These are phyloP conservation scores for Artemisia annua DNA, from an alignment of 129 eudicot genomes.

Conservation along the genomic window DNA sequence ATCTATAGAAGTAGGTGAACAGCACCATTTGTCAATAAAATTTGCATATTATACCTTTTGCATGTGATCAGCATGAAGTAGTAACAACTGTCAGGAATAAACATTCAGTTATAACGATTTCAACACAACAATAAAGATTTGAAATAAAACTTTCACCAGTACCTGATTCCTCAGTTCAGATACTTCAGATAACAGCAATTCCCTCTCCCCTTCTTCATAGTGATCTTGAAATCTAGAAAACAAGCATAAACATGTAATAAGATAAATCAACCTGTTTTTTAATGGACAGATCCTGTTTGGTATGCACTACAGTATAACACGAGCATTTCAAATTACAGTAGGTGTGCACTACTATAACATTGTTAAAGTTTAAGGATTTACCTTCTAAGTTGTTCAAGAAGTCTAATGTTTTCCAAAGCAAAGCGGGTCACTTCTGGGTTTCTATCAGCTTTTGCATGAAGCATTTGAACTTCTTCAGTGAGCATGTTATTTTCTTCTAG, in stretches of 20 bases:
- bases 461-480: slow-evolving; percentile 66
- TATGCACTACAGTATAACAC: too few relatives aligned
- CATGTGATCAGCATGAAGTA: slow-evolving; percentile 44
- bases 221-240: slow-evolving; percentile 71
- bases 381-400: slow-evolving; percentile 84
- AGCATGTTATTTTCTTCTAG: slow-evolving; percentile 75
- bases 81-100: slow-evolving; percentile 52
- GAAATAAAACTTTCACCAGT: neutral
- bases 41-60: slow-evolving; percentile 31
- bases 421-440: slow-evolving; percentile 99
- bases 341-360: neutral
- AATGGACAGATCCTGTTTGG: too few relatives aligned
- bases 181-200: slow-evolving; percentile 68
- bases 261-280: slow-evolving; percentile 12
- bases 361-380: slow-evolving; percentile 19
- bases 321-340: too few relatives aligned
- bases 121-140: slow-evolving; percentile 15
- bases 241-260: slow-evolving; percentile 14
- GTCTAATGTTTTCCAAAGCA: slow-evolving; percentile 91
- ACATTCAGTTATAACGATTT: slow-evolving; percentile 12
- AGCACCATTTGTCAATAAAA: slow-evolving; percentile 12
- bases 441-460: slow-evolving; percentile 69
- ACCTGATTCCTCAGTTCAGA: slow-evolving; percentile 91
- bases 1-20: slow-evolving; percentile 6
- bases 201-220: slow-evolving; percentile 97